Evolutionary conservation across 108 stramenopile species (phyloP).

Genomic region (Fragilariopsis cylindrus): DNA sequence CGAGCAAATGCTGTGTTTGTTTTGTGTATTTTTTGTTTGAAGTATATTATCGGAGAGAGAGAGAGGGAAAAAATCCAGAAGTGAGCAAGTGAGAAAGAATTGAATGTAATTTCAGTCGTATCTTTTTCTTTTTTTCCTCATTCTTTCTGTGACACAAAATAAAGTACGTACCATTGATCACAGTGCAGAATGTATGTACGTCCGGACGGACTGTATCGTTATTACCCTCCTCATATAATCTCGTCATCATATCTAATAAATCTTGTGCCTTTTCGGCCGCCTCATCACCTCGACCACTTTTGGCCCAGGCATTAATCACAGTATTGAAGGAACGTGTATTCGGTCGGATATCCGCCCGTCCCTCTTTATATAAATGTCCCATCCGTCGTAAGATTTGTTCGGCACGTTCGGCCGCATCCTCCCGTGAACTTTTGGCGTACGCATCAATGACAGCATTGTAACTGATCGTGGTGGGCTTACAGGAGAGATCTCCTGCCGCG

Average conservation of each 20-base stretch:
- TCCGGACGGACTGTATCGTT: constrained; percentile 59
- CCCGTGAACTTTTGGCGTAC: constrained; percentile 56
- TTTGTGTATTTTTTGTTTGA: neutral
- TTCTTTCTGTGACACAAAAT: neutral
- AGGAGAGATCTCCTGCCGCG: constrained; percentile 41
- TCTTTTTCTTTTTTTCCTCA: too few relatives aligned
- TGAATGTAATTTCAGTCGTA: too few relatives aligned
- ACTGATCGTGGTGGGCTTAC: constrained; percentile 65
- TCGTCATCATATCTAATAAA: constrained; percentile 56
- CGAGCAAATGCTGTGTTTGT: constrained; percentile 52
- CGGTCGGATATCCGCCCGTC: constrained; percentile 51
- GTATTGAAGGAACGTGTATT: constrained; percentile 65
- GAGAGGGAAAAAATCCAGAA: neutral
- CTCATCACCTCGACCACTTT: constrained; percentile 44
- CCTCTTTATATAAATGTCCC: constrained; percentile 51
- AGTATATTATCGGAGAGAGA: neutral
- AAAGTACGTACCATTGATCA: constrained; percentile 58
- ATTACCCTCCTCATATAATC: constrained; percentile 41
- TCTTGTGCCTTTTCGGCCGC: constrained; percentile 56
- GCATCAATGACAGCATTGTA: constrained; percentile 66
- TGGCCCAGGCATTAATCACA: constrained; percentile 58
- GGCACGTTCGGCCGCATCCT: constrained; percentile 54
- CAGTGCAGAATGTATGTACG: constrained; percentile 61
- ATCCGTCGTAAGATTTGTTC: constrained; percentile 65
- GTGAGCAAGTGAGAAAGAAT: neutral